phyloP scores from a whole-genome alignment of 345 rosid genomes.

The Raphanus raphanistrum region DNA sequence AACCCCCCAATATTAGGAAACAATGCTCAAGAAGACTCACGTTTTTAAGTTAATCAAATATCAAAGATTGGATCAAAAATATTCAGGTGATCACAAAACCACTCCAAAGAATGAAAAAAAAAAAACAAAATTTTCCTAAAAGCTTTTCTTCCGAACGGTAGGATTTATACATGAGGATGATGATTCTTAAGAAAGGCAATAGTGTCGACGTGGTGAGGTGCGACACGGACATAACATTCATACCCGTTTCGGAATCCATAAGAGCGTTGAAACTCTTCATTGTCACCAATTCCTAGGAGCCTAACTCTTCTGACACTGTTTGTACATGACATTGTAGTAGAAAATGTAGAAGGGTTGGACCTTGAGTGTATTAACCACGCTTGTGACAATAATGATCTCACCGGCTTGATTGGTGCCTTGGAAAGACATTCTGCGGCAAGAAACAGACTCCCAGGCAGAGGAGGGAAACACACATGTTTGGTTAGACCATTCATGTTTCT shows the following conservation, averaged over 20 bases:
- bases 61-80: no score
- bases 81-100: neutral
- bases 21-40: no score
- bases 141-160: no score
- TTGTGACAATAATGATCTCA: neutral
- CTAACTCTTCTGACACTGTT: neutral
- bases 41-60: no score
- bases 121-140: no score
- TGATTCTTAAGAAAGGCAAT: neutral
- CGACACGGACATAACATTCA: neutral
- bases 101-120: no score
- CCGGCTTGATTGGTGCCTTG: neutral
- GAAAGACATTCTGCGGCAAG: neutral
- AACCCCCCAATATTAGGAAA: no score
- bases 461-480: neutral
- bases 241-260: neutral
- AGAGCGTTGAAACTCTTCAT: neutral
- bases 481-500: neutral
- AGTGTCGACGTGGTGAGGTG: neutral
- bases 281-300: neutral
- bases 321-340: neutral
- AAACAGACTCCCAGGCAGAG: neutral
- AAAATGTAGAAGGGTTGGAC: neutral
- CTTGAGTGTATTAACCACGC: neutral
- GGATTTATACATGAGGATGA: neutral